phyloP scores from a whole-genome alignment of 352 stramenopile species.

The Phytophthora pinifolia region DNA sequence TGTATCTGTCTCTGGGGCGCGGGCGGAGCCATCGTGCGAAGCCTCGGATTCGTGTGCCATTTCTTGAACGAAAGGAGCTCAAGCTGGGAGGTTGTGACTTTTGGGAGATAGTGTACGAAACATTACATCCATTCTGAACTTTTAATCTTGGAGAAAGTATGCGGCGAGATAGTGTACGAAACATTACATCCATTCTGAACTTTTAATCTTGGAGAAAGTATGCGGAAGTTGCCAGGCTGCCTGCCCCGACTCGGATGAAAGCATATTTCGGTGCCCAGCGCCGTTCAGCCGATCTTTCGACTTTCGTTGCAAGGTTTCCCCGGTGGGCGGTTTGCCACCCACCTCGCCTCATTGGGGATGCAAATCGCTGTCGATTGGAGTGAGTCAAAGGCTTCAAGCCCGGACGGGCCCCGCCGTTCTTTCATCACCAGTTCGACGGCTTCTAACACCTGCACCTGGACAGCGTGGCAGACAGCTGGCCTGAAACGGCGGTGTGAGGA shows the following conservation, averaged over 20 bases:
- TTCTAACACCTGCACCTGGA: constrained; percentile 7
- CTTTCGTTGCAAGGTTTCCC: too few species aligned
- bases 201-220: too few species aligned
- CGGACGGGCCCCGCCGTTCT: not conserved
- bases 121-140: constrained; percentile 14
- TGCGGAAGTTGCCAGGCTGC: too few species aligned
- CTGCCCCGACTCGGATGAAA: too few species aligned
- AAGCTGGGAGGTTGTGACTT: constrained; percentile 8
- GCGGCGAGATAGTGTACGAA: too few species aligned
- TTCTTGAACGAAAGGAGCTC: constrained; percentile 8
- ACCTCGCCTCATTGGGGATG: constrained; percentile 1
- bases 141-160: constrained; percentile 20
- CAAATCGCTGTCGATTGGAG: constrained; percentile 18
- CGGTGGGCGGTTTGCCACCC: too few species aligned
- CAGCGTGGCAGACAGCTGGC: constrained; percentile 3
- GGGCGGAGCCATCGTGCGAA: constrained; percentile 1
- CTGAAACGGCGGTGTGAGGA: constrained; percentile 6
- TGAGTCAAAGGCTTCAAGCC: constrained; percentile 16
- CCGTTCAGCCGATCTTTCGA: constrained; percentile 5
- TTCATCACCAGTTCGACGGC: constrained; percentile 1
- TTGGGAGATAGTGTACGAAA: not conserved
- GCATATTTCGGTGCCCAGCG: not conserved
- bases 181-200: too few species aligned
- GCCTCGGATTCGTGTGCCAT: constrained; percentile 17
- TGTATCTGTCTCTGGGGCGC: constrained; percentile 6